Base-by-base conservation (phyloP, 345 rosid genomes). In the Arabis hirsuta region DNA sequence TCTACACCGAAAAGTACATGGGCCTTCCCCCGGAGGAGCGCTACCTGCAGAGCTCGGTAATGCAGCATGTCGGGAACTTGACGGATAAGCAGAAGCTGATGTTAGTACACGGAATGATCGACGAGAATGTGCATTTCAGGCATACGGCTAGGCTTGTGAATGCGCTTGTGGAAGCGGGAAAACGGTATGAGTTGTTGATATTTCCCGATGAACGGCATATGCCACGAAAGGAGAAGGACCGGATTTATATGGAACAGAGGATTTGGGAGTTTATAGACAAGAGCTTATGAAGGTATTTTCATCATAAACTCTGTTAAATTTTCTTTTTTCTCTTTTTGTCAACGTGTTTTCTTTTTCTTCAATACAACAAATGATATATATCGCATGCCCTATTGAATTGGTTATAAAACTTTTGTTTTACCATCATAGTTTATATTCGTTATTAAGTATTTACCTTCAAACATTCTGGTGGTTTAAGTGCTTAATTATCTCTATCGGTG, bases 1-100 rank as follows among this genome's bases (percentile, higher is more conserved):
- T 89, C 76, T 94, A 94, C 78, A 88, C 98, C 0, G 99, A 94
- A 79, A 94, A 89, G 76, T 94, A 89, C 89, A 91, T 94, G 99
- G 97, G 90, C 45, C 62, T 88, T 53, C 99, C 97, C n/a, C 46
- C 80, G 0, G 77, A 81, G 2, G 65, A 41, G 24, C 74, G 76
- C 1, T 91, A 89, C 8, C 79, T 81, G 22, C 47, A 79, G 47
- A 73, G 97, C 84, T 85, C 97, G 2, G 91, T 94, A 32, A 84
- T 94, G 90, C 82, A 87, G 71, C 86, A 89, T 29, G 88, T 87
- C 7, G 76, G 81, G 64, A 84, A 85, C 55, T 62, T 94, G 79
- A 83, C 62, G 46, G 96, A 96, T 16, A 52, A 64, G 48, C 79
- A 76, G 61, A 88, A 69, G 81, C 63, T 91, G 80, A 45, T 91